Conservation (phyloP, 2,329 filamentous ascomycete species). For the Elsinoe fawcettii region DNA sequence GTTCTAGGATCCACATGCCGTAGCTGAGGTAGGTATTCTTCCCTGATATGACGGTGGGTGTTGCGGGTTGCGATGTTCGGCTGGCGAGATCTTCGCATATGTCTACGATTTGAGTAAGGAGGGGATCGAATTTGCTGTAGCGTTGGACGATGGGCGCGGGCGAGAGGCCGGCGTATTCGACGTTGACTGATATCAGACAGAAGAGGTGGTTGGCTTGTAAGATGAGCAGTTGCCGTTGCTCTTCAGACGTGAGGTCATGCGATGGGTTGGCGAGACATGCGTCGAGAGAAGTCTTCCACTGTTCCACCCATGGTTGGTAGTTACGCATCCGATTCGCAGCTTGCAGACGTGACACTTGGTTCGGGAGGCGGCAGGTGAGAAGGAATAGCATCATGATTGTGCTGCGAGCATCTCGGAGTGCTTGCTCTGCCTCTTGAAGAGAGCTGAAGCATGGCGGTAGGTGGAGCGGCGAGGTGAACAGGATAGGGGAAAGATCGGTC, state of each 20-base stretch:
- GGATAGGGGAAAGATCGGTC: neutral
- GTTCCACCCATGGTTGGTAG: neutral
- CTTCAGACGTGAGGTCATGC: neutral
- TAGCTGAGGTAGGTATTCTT: constrained; percentile 4
- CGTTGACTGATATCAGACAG: constrained; percentile 1
- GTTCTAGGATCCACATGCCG: constrained; percentile 7
- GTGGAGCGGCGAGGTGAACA: neutral
- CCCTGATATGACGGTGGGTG: neutral
- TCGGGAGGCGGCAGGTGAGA: neutral
- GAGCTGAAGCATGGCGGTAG: neutral
- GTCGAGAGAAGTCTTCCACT: neutral
- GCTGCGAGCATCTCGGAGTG: neutral
- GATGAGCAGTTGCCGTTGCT: neutral
- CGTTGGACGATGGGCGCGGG: neutral
- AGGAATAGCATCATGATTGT: constrained; percentile 7
- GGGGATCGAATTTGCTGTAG: neutral
- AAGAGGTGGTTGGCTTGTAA: neutral
- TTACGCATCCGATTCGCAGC: constrained; percentile 3
- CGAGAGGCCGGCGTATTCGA: constrained; percentile 9
- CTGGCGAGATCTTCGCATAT: neutral
- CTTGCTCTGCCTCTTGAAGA: neutral
- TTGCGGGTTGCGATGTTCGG: neutral
- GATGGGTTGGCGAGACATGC: neutral
- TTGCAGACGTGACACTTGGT: neutral
- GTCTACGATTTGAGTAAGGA: neutral